Base-by-base conservation (phyloP, 2,329 filamentous ascomycete genomes). In the Corinectria fuckeliana region DNA sequence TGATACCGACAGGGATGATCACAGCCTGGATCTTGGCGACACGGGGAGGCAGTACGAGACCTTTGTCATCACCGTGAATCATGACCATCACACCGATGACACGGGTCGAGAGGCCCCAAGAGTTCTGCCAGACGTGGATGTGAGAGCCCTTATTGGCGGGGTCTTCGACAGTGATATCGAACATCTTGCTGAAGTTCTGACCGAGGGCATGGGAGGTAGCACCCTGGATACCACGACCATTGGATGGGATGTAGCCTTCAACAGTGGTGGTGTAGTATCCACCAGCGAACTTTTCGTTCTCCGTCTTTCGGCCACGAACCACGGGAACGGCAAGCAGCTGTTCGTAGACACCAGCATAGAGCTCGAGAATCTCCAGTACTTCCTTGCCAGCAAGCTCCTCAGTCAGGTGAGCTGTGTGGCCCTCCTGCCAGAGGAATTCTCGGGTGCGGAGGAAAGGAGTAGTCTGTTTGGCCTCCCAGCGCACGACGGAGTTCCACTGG, bases 181-280 rank as follows among this genome's bases (percentile, higher is more conserved):
- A 99, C 93, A 99, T 99, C 80, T 96, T 97, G 76, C 90, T 93
- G 80, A 99, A 99, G 81, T 99, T 97, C 80, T 99, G 95, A 52
- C 95, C 95, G 8, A 99, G 84, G 71, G 89, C 92, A 81, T 99
- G 95, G 51, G 92, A 97, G 38, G 95, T 99, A 52, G 88, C 95
- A 66, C 93, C 95, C 80, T 99, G 95, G 61, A 99, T 98, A 76
- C 95, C 95, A 74, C 95, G 91, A 21, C 95, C 95, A 65, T 96
- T 98, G 62, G 92, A 88, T 32, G 95, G 93, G 67, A 99, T 97
- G 77, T 97, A 99, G 30, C 93, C 95, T 80, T 99, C 95, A 47
- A 96, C 91, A 1, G 95, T 99, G 59, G 94, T 96, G 47, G 95
- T 98, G 82, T 96, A 99, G 79, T 94, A 89, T 67, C 93, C 93